Evolutionary conservation across 176 grass and related monocot species (phyloP).

Genomic region (Oryza longistaminata): DNA sequence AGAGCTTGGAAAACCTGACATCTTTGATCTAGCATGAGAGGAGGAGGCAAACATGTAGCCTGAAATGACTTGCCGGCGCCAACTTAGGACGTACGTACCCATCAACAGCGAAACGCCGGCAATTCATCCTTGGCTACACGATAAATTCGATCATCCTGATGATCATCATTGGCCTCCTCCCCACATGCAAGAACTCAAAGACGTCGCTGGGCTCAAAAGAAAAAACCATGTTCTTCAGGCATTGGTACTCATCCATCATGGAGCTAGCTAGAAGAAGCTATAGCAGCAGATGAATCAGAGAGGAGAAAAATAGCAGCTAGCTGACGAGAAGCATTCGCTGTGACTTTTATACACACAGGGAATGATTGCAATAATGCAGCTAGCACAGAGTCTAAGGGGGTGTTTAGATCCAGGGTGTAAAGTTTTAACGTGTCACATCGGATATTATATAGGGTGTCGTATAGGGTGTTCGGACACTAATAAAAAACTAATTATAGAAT

Average conservation of each 20-base stretch:
- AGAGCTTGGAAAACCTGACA: not conserved
- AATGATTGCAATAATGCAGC: too few species aligned
- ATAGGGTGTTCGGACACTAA: too few species aligned
- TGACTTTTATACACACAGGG: not conserved
- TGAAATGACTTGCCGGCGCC: slow-evolving; percentile 48
- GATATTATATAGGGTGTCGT: too few species aligned
- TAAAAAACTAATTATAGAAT: too few species aligned
- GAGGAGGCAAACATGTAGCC: slow-evolving; percentile 73
- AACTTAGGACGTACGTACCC: too few species aligned
- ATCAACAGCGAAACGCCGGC: slow-evolving; percentile 33
- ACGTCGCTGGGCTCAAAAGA: not conserved
- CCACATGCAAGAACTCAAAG: slow-evolving; percentile 77
- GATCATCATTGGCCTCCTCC: slow-evolving; percentile 36
- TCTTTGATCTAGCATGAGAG: slow-evolving; percentile 70
- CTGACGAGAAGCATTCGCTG: not conserved
- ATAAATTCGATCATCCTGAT: not conserved
- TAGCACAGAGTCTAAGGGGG: too few species aligned
- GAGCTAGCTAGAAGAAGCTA: not conserved
- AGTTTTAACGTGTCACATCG: too few species aligned
- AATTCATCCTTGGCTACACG: slow-evolving; percentile 96
- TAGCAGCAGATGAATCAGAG: not conserved
- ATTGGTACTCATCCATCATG: not conserved
- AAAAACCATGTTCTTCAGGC: not conserved
- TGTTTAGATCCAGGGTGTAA: too few species aligned
- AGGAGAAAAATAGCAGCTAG: not conserved